Evolutionary conservation across 73 alveolate genomes (phyloP).

Genomic region (Paramecium sonneborni): DNA sequence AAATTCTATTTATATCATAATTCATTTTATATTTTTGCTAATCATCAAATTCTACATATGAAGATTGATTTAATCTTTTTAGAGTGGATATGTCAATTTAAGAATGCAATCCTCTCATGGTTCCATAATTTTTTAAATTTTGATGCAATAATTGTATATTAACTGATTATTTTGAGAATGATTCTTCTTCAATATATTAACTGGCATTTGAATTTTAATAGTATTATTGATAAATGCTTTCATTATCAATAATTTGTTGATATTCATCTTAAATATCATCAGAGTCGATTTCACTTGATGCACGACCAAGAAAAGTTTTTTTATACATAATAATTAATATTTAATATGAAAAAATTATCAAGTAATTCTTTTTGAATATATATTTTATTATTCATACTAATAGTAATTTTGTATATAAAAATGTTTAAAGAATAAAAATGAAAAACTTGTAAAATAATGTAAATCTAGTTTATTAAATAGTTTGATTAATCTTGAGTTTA

Average conservation of each 20-base stretch:
- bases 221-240: neutral
- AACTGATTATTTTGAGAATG: neutral
- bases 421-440: too few species aligned
- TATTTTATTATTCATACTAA: too few species aligned
- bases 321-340: neutral
- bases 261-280: neutral
- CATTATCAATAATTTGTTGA: neutral
- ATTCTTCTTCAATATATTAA: neutral
- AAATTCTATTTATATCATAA: neutral
- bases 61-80: neutral
- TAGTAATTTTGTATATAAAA: too few species aligned
- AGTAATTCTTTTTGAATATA: too few species aligned
- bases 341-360: neutral
- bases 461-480: neutral
- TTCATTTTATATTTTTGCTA: neutral
- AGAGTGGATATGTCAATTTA: neutral
- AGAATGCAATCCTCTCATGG: slow-evolving; percentile 27
- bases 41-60: neutral
- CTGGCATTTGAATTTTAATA: neutral
- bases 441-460: too few species aligned
- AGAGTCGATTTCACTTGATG: slow-evolving; percentile 15
- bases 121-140: slow-evolving; percentile 24
- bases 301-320: neutral
- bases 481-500: neutral
- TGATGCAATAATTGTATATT: neutral